phyloP scores from a whole-genome alignment of 176 grass and related monocot genomes.

The Alopecurus myosuroides region DNA sequence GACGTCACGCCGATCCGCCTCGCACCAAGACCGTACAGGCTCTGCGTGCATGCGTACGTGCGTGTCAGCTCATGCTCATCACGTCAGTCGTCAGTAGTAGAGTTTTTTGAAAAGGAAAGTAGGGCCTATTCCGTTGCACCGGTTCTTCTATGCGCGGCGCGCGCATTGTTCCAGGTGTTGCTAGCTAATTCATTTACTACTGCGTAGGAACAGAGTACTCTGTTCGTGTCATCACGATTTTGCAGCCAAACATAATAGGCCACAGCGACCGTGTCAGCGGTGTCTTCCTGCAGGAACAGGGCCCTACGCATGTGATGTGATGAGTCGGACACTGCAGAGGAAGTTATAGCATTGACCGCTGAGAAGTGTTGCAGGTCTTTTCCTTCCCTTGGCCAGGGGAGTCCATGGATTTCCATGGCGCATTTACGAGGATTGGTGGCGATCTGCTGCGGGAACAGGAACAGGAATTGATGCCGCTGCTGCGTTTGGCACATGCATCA shows the following conservation, averaged over 20 bases:
- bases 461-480: neutral
- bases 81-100: neutral
- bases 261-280: neutral
- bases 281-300: neutral
- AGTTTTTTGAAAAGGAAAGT: neutral
- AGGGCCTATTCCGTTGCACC: neutral
- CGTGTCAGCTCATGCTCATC: neutral
- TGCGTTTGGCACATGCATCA: neutral
- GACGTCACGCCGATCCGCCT: conserved; percentile 87
- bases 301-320: neutral
- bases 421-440: conserved; percentile 21
- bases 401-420: neutral
- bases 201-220: too few species aligned
- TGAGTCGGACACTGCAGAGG: neutral
- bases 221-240: neutral
- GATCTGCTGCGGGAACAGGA: neutral
- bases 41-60: conserved; percentile 44
- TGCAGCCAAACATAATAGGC: neutral
- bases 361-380: neutral
- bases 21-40: conserved; percentile 62
- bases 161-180: neutral
- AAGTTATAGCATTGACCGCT: neutral
- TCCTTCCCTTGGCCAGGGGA: neutral
- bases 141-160: neutral
- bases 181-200: neutral